Percentiles rank a stretch among this genome's conserved stretches.
phyloP scores from a whole-genome alignment of 257 asterid genomes.

The Mentha longifolia region DNA sequence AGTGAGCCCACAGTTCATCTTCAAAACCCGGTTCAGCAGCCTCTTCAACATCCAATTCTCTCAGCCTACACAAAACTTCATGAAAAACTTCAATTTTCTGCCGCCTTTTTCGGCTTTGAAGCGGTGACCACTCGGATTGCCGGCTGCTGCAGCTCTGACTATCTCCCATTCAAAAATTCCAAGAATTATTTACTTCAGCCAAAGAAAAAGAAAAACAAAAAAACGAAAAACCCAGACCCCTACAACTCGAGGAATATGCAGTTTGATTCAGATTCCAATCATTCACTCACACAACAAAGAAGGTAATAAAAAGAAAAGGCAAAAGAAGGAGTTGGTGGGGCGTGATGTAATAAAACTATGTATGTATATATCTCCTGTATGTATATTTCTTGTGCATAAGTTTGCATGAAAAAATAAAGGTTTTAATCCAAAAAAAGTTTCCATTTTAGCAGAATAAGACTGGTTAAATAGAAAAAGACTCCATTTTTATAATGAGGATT shows the following conservation, averaged over 20 bases:
- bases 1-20: conserved; percentile 90
- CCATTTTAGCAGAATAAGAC: conserved; percentile 14
- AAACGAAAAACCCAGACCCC: conserved; percentile 25
- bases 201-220: neutral
- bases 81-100: conserved; percentile 74
- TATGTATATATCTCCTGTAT: conserved; percentile 29
- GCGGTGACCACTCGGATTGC: conserved; percentile 73
- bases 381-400: conserved; percentile 28
- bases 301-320: conserved; percentile 31
- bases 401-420: conserved; percentile 52
- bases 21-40: conserved; percentile 64
- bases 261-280: conserved; percentile 72
- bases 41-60: conserved; percentile 61
- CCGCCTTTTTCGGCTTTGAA: conserved; percentile 56
- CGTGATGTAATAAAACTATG: conserved; percentile 45
- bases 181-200: neutral
- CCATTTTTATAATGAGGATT: conserved; percentile 45
- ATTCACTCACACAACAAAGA: conserved; percentile 27
- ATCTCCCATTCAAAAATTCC: conserved; percentile 64
- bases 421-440: neutral
- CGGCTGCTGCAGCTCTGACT: conserved; percentile 73
- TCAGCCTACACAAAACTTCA: conserved; percentile 64
- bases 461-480: conserved; percentile 22
- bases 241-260: conserved; percentile 53
- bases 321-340: conserved; percentile 50